Base-by-base conservation (phyloP, 2,329 filamentous ascomycete species). In the Alternaria sp. region DNA sequence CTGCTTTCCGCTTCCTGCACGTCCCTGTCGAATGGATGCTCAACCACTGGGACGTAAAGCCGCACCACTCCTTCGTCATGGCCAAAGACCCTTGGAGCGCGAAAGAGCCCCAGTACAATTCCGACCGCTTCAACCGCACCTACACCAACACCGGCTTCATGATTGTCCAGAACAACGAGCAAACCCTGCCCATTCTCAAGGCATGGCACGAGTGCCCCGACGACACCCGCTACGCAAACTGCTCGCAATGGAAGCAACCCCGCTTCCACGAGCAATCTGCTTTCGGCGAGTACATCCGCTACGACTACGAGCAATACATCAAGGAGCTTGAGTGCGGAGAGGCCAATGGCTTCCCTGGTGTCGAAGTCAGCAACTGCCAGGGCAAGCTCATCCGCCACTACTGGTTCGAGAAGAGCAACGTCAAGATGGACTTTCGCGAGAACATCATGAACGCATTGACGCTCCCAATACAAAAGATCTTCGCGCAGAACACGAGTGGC, bases 71-170 rank as follows among this genome's bases (percentile, higher is more conserved):
- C 9, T 70, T 85, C 55, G 81, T 83, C 30, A 81, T 84, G 77
- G 80, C 83, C 6, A 74, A 81, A 50, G 83, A 85, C 46, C 83
- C 83, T 4, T 77, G 77, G 75, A 70, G 69, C 23, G 60, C 69
- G 0, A 67, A 68, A n/a, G 65, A 79, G 47, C 73, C 73, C 13
- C 68, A 78, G 25, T 73, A 65, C 63, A 83, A 84, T 73, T 79
- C 76, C 11, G 83, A 85, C 66, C 75, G 76, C 54, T 77, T 79
- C 63, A 81, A 81, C 63, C 75, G 75, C 52, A 77, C 77, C 78
- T 67, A 84, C 81, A 79, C 79, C 69, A 86, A 86, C 77, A 85
- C 85, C 1, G 85, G 85, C 17, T 86, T 86, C 78, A 85, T 86
- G 72, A 76, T 86, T 43, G 81, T 84, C 4, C 85, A 86, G 75